Conservation (phyloP, 1,284 basidiomycete species). For the Ustilago shanxiensis region DNA sequence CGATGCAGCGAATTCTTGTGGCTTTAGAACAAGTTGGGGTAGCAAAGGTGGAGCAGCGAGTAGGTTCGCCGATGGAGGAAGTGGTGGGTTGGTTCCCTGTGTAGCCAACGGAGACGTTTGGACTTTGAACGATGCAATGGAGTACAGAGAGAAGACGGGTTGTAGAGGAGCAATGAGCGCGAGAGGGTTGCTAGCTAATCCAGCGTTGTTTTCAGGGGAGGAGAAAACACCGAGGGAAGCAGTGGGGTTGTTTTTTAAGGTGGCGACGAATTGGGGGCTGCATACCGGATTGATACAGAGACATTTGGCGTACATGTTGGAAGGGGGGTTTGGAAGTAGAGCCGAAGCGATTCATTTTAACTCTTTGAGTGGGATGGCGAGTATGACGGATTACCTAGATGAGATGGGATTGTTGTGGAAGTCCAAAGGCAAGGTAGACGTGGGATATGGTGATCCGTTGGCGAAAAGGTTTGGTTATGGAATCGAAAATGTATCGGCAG, state of each 20-base stretch:
- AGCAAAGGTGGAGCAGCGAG: slow-evolving; percentile 46
- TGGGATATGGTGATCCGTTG: slow-evolving; percentile 29
- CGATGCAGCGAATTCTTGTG: slow-evolving; percentile 70
- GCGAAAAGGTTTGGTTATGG: slow-evolving; percentile 30
- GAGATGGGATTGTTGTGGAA: slow-evolving; percentile 62
- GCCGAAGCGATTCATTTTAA: slow-evolving; percentile 74
- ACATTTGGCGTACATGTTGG: slow-evolving; percentile 76
- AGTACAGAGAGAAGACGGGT: slow-evolving; percentile 72
- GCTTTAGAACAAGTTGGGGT: slow-evolving; percentile 52
- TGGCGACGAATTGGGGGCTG: slow-evolving; percentile 73
- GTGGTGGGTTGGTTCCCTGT: slow-evolving; percentile 73
- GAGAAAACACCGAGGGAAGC: slow-evolving; percentile 73
- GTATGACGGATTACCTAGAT: slow-evolving; percentile 73
- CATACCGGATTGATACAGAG: slow-evolving; percentile 74
- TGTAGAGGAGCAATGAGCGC: slow-evolving; percentile 76
- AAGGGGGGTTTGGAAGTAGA: slow-evolving; percentile 71
- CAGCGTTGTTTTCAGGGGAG: slow-evolving; percentile 75
- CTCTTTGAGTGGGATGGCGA: slow-evolving; percentile 72
- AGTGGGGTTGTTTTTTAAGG: slow-evolving; percentile 72
- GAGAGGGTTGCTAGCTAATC: slow-evolving; percentile 76
- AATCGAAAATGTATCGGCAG: not conserved
- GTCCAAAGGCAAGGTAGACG: not conserved
- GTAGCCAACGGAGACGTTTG: slow-evolving; percentile 77
- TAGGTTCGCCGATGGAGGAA: slow-evolving; percentile 53
- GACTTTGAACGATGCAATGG: slow-evolving; percentile 72